These are phyloP conservation scores for Citrullus amarus DNA, from an alignment of 306 rosid species.

Conservation along the genomic window DNA sequence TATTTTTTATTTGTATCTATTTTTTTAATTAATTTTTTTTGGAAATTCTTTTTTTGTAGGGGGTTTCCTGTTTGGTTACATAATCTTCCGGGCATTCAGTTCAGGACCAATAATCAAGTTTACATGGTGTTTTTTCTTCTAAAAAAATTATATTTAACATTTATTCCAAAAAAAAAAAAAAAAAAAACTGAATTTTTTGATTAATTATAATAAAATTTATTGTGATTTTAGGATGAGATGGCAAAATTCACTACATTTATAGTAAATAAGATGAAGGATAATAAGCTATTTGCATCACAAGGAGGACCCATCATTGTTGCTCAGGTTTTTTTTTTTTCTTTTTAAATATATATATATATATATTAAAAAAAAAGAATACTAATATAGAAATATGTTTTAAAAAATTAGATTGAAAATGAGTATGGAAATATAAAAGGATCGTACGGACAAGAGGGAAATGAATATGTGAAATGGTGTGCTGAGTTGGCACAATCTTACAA, in stretches of 20 bases:
- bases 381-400: too few relatives aligned
- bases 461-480: constrained; percentile 43
- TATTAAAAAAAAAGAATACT: too few relatives aligned
- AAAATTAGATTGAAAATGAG: constrained; percentile 40
- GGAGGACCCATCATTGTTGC: not conserved
- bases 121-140: constrained; percentile 14
- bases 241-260: not conserved
- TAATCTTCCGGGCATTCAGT: constrained; percentile 18
- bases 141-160: too few relatives aligned
- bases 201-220: too few relatives aligned
- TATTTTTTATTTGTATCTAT: too few relatives aligned
- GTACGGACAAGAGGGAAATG: constrained; percentile 43
- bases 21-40: not conserved
- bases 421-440: constrained; percentile 30
- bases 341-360: not conserved
- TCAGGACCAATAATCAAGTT: constrained; percentile 21
- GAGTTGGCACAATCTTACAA: constrained; percentile 29
- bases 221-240: not conserved
- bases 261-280: not conserved
- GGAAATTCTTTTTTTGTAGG: not conserved
- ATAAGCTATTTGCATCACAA: not conserved
- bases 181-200: too few relatives aligned
- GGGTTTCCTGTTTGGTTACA: constrained; percentile 47
- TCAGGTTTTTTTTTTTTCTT: not conserved
- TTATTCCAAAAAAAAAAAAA: too few relatives aligned